Conservation (phyloP, 306 rosid species). For the Gastrolobium bilobum region DNA sequence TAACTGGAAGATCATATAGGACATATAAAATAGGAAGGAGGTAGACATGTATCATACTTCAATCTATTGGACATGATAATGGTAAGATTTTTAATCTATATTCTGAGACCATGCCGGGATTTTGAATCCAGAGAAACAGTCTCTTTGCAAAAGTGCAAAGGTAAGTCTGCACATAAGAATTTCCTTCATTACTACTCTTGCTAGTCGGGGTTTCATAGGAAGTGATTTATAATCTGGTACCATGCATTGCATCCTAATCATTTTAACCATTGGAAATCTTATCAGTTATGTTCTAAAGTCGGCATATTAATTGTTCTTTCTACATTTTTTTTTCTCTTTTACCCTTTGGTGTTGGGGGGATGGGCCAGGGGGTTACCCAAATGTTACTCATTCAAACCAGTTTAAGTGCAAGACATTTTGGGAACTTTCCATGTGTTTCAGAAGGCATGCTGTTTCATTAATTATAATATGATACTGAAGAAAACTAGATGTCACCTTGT, state of each 20-base stretch:
- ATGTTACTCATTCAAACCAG: constrained; percentile 15
- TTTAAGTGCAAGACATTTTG: not conserved
- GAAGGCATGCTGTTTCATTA: constrained; percentile 33
- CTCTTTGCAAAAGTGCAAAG: too few relatives aligned
- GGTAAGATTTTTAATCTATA: constrained; percentile 8
- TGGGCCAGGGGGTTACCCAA: not conserved
- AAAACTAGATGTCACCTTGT: constrained; percentile 66
- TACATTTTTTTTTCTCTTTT: not conserved
- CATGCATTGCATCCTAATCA: constrained; percentile 14
- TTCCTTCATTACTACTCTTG: too few relatives aligned
- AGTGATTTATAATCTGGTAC: constrained; percentile 2
- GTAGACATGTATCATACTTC: not conserved
- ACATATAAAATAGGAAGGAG: not conserved
- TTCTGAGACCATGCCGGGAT: not conserved
- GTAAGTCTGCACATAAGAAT: too few relatives aligned
- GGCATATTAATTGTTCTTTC: constrained; percentile 15
- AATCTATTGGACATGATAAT: not conserved
- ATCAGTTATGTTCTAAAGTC: constrained; percentile 10
- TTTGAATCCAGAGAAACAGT: too few relatives aligned
- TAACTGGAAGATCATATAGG: not conserved
- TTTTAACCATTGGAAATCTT: not conserved
- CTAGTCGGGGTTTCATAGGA: too few relatives aligned
- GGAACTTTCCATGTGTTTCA: constrained; percentile 4
- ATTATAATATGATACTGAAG: constrained; percentile 21
- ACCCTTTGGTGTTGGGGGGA: too few relatives aligned